These are phyloP conservation scores for Puccinia novopanici DNA, from an alignment of 1,284 basidiomycete genomes.

Conservation along the genomic window DNA sequence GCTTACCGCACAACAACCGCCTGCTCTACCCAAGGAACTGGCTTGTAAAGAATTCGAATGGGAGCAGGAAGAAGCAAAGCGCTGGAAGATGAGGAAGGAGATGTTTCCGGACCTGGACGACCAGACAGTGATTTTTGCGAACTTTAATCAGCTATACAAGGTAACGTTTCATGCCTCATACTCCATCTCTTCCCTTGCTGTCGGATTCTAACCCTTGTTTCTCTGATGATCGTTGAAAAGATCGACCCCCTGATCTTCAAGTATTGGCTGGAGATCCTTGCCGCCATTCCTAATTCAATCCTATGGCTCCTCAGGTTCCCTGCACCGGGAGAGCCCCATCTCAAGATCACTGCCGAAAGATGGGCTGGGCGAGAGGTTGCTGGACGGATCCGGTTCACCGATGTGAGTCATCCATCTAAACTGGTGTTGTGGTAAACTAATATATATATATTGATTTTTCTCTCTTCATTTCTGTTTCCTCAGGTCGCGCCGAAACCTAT, in stretches of 20 bases:
- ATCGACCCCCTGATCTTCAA: slow-evolving; percentile 66
- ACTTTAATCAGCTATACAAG: slow-evolving; percentile 67
- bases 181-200: not conserved
- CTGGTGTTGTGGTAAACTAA: not conserved
- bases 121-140: slow-evolving; percentile 66
- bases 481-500: slow-evolving; percentile 61
- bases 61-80: slow-evolving; percentile 63
- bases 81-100: slow-evolving; percentile 62
- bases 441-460: not conserved
- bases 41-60: slow-evolving; percentile 59
- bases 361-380: slow-evolving; percentile 67
- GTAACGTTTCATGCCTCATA: slow-evolving; percentile 34
- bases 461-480: not conserved
- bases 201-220: slow-evolving; percentile 3
- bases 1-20: slow-evolving; percentile 49
- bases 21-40: slow-evolving; percentile 51
- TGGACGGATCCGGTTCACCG: slow-evolving; percentile 66
- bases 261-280: slow-evolving; percentile 66
- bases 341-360: slow-evolving; percentile 63
- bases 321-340: slow-evolving; percentile 65
- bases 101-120: slow-evolving; percentile 64
- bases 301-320: slow-evolving; percentile 69
- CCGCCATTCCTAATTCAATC: slow-evolving; percentile 65
- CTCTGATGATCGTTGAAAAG: slow-evolving; percentile 54
- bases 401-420: slow-evolving; percentile 61